These are phyloP conservation scores for Amanita molliuscula DNA, from an alignment of 768 basidiomycete species.

Conservation along the genomic window DNA sequence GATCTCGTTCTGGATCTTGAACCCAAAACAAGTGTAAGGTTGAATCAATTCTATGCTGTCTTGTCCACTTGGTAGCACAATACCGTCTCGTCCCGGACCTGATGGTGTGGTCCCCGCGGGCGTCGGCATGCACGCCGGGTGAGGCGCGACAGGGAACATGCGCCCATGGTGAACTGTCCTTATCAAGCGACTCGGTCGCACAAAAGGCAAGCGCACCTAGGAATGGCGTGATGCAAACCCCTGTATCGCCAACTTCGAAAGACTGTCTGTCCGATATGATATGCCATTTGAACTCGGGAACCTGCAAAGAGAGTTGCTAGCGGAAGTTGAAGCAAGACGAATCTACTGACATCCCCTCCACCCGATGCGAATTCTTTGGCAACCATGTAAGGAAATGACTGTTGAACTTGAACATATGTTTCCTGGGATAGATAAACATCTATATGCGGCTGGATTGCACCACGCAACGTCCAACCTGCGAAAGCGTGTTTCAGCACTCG, in stretches of 20 bases:
- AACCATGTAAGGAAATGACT: slow-evolving; percentile 77
- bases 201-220: slow-evolving; percentile 31
- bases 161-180: slow-evolving; percentile 64
- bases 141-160: slow-evolving; percentile 35
- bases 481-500: slow-evolving; percentile 4
- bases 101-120: slow-evolving; percentile 26
- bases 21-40: slow-evolving; percentile 64
- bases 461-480: slow-evolving; percentile 63
- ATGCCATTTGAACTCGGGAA: slow-evolving; percentile 79
- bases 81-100: slow-evolving; percentile 22
- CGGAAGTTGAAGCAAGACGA: neutral
- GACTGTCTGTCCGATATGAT: slow-evolving; percentile 60
- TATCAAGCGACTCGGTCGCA: neutral
- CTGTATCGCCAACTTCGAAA: slow-evolving; percentile 59
- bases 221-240: slow-evolving; percentile 56
- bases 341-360: slow-evolving; percentile 54
- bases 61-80: slow-evolving; percentile 16
- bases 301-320: slow-evolving; percentile 26
- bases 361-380: slow-evolving; percentile 69
- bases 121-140: slow-evolving; percentile 28
- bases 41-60: slow-evolving; percentile 17
- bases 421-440: slow-evolving; percentile 62
- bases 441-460: slow-evolving; percentile 57
- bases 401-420: slow-evolving; percentile 57
- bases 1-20: slow-evolving; percentile 54